Conservation (phyloP, 2,329 filamentous ascomycete genomes). For the Fusarium sp. region DNA sequence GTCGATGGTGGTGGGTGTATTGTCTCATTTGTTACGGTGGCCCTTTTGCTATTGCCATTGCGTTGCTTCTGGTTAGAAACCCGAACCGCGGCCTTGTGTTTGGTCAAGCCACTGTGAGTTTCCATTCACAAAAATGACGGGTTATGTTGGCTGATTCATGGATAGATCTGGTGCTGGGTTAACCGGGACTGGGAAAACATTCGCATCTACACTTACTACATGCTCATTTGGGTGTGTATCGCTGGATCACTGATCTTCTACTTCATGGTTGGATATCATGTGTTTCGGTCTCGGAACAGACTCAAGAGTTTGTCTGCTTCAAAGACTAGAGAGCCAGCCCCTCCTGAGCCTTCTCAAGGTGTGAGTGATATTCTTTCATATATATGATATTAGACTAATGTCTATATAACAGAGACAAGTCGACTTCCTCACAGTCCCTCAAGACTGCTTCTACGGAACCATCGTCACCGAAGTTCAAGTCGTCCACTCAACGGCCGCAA, state of each 20-base stretch:
- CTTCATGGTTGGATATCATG: conserved; percentile 68
- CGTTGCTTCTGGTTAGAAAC: conserved; percentile 69
- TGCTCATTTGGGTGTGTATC: conserved; percentile 72
- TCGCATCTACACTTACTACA: conserved; percentile 71
- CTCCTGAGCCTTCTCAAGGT: conserved; percentile 51
- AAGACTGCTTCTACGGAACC: conserved; percentile 60
- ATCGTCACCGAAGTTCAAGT: conserved; percentile 66
- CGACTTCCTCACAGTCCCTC: conserved; percentile 44
- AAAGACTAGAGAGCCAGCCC: conserved; percentile 47
- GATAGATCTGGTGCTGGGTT: conserved; percentile 73
- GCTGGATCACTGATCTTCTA: conserved; percentile 67
- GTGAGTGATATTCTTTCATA: background rate
- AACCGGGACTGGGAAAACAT: conserved; percentile 64
- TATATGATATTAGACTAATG: conserved; percentile 3
- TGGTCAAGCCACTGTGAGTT: conserved; percentile 67
- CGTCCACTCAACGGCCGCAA: conserved; percentile 48
- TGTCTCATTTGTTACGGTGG: conserved; percentile 77
- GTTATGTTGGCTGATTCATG: conserved; percentile 2
- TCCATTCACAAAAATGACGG: too few species aligned
- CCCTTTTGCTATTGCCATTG: conserved; percentile 74
- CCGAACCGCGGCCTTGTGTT: conserved; percentile 58
- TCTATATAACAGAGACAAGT: conserved; percentile 33
- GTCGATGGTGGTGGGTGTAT: conserved; percentile 79
- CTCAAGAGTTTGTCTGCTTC: conserved; percentile 63
- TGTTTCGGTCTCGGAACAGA: conserved; percentile 68